Conservation (phyloP, 208 protist genomes). For the Crithidia sp. region DNA sequence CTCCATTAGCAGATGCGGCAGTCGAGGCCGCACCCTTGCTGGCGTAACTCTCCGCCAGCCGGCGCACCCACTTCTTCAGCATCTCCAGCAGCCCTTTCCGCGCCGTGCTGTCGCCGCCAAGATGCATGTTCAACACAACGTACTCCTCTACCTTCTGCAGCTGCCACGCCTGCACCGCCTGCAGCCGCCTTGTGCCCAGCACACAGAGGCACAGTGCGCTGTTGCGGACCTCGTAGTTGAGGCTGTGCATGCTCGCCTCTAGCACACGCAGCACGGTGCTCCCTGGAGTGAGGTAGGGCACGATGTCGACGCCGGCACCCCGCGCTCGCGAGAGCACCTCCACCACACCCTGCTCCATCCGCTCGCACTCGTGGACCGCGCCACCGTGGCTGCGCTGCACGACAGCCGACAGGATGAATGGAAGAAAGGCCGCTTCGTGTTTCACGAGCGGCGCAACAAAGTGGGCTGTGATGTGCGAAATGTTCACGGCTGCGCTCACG, state of each 20-base stretch:
- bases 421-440: constrained; percentile 30
- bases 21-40: constrained; percentile 8
- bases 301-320: constrained; percentile 63
- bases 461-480: constrained; percentile 79
- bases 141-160: constrained; percentile 78
- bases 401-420: constrained; percentile 33
- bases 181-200: constrained; percentile 57
- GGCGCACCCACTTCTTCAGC: constrained; percentile 74
- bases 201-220: constrained; percentile 72
- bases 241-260: constrained; percentile 44
- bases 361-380: constrained; percentile 18
- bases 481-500: constrained; percentile 46
- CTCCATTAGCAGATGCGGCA: no score
- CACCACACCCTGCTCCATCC: constrained; percentile 72
- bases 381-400: background rate
- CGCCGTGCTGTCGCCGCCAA: constrained; percentile 79
- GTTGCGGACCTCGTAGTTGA: constrained; percentile 70
- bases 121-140: constrained; percentile 78
- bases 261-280: constrained; percentile 46
- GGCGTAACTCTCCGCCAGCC: constrained; percentile 49
- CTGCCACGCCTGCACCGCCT: constrained; percentile 69
- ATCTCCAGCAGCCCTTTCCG: constrained; percentile 66
- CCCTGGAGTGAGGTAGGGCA: constrained; percentile 46
- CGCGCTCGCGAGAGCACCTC: constrained; percentile 74
- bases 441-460: constrained; percentile 84